Evolutionary conservation across 1,284 basidiomycete genomes (phyloP), one percentile per base, ranked within the genome.

Genomic region (Exobasidium rhododendri): DNA sequence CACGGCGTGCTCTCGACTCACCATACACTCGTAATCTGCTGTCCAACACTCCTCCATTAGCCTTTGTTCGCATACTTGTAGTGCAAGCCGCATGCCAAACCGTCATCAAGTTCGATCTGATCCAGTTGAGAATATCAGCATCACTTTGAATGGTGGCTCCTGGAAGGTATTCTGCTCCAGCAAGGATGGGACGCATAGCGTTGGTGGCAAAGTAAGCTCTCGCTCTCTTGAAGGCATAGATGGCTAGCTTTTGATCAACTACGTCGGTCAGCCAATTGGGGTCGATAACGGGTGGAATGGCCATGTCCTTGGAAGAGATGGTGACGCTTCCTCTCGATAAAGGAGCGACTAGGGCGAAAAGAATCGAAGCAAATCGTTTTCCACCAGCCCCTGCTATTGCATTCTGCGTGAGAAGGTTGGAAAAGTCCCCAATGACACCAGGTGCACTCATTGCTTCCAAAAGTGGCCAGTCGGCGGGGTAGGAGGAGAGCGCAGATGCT

Each of bases 21-120:
- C 83, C 83, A 59, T 85, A 83, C 17, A 85, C 84, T 5, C 67
- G 73, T 53, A 86, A 74, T 61, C 81, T 68, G 1, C 82, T 77
- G 58, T 83, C 82, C 3, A 85, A 81, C 0, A 84, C 85, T 32
- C 83, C 84, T 29, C 71, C 74, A 10, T 62, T 60, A 0, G 71
- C 71, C 11, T 58, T 62, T 20, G 63, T 64, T 4, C 80, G 81
- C 73, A 83, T 83, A 7, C 73, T 70, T 14, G 81, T 68, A 6
- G 61, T 64, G 14, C 53, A 60, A 20, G 62, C 52, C 3, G 83
- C 82, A 64, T 85, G 83, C 65, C 81, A 82, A 22, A 83, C 74
- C 0, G 82, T 81, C 61, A 80, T 76, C 2, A 80, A 68, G 45
- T 75, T 81, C 14, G 71, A 75, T 24, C 77, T 73, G 43, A 83